Percentiles rank a stretch among this genome's conserved stretches.
Evolutionary conservation across 1,284 basidiomycete genomes (phyloP).

Genomic region (Malassezia restricta): DNA sequence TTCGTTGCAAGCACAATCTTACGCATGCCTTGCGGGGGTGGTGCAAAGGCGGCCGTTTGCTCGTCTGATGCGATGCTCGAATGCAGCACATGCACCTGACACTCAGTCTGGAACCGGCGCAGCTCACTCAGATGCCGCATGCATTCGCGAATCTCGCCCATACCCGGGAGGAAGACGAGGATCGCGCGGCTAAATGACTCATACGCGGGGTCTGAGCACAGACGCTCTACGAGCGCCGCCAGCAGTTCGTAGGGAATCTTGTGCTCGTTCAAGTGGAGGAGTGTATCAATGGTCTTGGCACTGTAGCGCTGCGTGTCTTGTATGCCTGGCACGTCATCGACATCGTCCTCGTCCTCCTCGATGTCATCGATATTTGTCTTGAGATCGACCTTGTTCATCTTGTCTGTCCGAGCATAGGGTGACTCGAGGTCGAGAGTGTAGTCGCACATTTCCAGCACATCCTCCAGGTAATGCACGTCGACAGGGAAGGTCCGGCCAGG

Average conservation of each 20-base stretch:
- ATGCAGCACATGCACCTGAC: constrained; percentile 69
- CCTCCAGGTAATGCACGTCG: constrained; percentile 74
- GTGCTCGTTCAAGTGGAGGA: constrained; percentile 78
- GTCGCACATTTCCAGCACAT: constrained; percentile 73
- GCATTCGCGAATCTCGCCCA: constrained; percentile 69
- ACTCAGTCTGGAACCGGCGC: constrained; percentile 53
- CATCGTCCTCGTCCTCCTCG: constrained; percentile 60
- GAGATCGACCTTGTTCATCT: constrained; percentile 50
- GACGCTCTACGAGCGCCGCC: constrained; percentile 65
- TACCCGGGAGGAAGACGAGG: constrained; percentile 84
- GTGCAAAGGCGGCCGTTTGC: constrained; percentile 78
- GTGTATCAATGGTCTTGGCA: constrained; percentile 60
- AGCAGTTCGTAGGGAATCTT: constrained; percentile 57
- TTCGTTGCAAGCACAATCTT: constrained; percentile 74
- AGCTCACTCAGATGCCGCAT: constrained; percentile 73
- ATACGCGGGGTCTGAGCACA: constrained; percentile 54
- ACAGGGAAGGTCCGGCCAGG: constrained; percentile 97
- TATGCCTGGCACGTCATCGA: background rate
- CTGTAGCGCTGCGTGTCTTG: constrained; percentile 53
- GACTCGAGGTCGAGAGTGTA: constrained; percentile 69
- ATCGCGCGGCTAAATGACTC: constrained; percentile 64
- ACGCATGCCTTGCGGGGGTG: constrained; percentile 63
- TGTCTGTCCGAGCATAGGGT: constrained; percentile 65
- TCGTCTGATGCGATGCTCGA: constrained; percentile 61
- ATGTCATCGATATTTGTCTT: constrained; percentile 60